Percentiles rank a stretch among this genome's conserved stretches.
Evolutionary conservation across 129 eudicot species (phyloP).

Genomic region (Scalesia atractyloides): DNA sequence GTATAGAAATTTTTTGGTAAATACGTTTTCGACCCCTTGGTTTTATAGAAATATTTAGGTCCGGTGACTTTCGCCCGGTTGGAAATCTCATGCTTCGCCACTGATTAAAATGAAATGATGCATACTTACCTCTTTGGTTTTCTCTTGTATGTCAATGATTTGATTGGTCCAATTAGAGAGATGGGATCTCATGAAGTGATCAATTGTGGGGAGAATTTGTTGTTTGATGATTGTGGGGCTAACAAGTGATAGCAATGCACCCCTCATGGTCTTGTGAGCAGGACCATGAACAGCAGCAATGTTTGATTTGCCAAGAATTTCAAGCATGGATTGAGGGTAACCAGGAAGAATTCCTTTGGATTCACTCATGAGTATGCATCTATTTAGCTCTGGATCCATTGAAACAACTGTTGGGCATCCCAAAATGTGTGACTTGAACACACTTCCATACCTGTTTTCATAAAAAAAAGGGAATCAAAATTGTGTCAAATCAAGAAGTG

Average conservation of each 20-base stretch:
- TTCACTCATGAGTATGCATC: conserved; percentile 82
- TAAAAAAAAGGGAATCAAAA: background rate
- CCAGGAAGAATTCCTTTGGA: conserved; percentile 95
- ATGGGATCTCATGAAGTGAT: conserved; percentile 89
- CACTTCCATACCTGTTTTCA: conserved; percentile 68
- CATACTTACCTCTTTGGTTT: conserved; percentile 87
- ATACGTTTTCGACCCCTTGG: no score
- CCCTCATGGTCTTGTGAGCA: conserved; percentile 97
- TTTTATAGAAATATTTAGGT: no score
- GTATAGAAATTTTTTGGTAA: no score
- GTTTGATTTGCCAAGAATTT: conserved; percentile 93
- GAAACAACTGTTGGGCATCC: conserved; percentile 97
- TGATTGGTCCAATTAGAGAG: conserved; percentile 65
- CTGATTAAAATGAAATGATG: background rate
- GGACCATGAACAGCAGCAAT: conserved; percentile 99
- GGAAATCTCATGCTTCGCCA: no score
- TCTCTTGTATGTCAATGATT: conserved; percentile 88
- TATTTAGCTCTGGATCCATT: conserved; percentile 93
- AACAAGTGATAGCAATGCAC: conserved; percentile 85
- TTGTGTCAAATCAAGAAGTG: background rate
- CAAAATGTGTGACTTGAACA: conserved; percentile 87
- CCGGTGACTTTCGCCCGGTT: no score
- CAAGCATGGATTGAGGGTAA: conserved; percentile 96
- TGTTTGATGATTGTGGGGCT: conserved; percentile 72
- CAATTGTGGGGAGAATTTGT: conserved; percentile 83